Base-by-base conservation (phyloP, 768 basidiomycete genomes). In the Calocera cornea region DNA sequence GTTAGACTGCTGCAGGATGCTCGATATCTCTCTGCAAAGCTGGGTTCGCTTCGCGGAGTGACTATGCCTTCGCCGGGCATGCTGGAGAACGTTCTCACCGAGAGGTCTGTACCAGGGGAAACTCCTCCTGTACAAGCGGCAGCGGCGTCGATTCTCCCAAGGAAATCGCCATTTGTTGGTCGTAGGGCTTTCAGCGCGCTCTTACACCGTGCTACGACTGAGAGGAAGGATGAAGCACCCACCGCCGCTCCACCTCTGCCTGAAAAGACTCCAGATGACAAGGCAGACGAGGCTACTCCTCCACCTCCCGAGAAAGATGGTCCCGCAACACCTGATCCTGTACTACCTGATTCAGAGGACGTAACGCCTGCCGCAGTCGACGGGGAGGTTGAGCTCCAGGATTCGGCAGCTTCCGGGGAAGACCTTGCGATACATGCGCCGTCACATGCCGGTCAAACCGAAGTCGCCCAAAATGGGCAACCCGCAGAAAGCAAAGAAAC, bases 21-120 rank as follows among this genome's bases (percentile, higher is more conserved):
- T 12, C 84, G 78, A 44, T 91, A 84, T 73, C 78, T 97, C 67
- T 85, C 89, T 71, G 82, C 87, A 72, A 89, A 89, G 72, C 80
- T 60, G 16, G 54, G 54, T 16, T 95, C 24, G 83, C 87, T 5
- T 82, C 79, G 10, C 82, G 95, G 11, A 89, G 87, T 75, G 88
- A 89, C 72, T 84, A 89, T 24, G 81, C 82, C 17, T 75, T 82
- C 85, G 0, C 86, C 88, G 0, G 87, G 87, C 14, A 90, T 92
- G 85, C 83, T 97, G 24, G 89, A 91, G 77, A 90, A 86, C 11
- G 85, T 97, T 65, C 86, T 95, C 67, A 80, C 84, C 54, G 93
- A 95, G 78, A 92, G 94, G 75, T 71, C 79, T n/a, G 74, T 87
- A 0, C n/a, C 68, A 66, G 34, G 66, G 72, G 11, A 68, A 50